These are phyloP conservation scores for Russula abietina DNA, from an alignment of 768 basidiomycete species.

Conservation along the genomic window DNA sequence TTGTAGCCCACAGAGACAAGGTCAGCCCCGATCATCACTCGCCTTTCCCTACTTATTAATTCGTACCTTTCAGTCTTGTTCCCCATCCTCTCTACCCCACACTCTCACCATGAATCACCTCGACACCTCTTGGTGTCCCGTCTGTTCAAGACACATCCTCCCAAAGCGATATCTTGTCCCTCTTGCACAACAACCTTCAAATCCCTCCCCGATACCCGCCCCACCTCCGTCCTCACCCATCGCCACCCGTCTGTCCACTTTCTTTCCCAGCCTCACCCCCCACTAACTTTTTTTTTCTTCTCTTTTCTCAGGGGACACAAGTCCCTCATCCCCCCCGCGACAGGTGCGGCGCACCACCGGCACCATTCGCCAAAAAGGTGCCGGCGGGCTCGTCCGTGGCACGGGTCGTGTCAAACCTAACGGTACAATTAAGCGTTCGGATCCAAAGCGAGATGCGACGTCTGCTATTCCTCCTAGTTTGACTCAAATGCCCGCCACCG, in stretches of 20 bases:
- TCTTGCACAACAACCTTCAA: constrained; percentile 31
- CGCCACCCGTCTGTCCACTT: constrained; percentile 35
- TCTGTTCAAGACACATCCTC: constrained; percentile 70
- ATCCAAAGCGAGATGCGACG: constrained; percentile 26
- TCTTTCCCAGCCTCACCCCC: constrained; percentile 1
- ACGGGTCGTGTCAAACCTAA: constrained; percentile 59
- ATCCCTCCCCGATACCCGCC: constrained; percentile 31
- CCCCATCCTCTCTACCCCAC: background rate
- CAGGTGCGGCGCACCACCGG: constrained; percentile 32
- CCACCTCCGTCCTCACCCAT: constrained; percentile 38
- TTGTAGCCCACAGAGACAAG: constrained; percentile 16
- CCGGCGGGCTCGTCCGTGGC: constrained; percentile 56
- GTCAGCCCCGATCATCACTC: constrained; percentile 15
- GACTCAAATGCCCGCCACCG: constrained; percentile 30
- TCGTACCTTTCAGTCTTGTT: background rate
- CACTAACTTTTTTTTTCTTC: constrained; percentile 17
- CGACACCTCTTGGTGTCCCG: constrained; percentile 77
- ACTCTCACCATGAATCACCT: constrained; percentile 28
- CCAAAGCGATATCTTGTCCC: constrained; percentile 65
- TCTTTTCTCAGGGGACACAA: constrained; percentile 28
- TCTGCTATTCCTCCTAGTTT: constrained; percentile 25
- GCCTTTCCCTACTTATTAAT: constrained; percentile 13
- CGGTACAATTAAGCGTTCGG: constrained; percentile 44
- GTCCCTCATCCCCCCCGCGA: constrained; percentile 28
- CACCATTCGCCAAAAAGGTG: constrained; percentile 34